Percentiles rank a stretch among this genome's conserved stretches.
Conservation (phyloP, 73 alveolate species). For the Diophrys sp. region DNA sequence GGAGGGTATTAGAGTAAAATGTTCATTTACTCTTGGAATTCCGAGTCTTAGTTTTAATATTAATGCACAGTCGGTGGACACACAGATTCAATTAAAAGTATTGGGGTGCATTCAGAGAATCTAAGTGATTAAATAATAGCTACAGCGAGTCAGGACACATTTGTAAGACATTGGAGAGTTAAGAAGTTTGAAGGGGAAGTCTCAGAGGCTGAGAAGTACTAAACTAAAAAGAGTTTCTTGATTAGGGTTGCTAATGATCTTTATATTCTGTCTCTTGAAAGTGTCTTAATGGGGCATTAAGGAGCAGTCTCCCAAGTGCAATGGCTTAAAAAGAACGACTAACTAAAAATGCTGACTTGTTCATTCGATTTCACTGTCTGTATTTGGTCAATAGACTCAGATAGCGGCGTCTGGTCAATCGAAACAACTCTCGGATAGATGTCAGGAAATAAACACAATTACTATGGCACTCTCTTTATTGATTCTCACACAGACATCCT, state of each 20-base stretch:
- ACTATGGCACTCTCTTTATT: slow-evolving; percentile 74
- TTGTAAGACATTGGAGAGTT: slow-evolving; percentile 36
- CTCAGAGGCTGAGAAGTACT: slow-evolving; percentile 18
- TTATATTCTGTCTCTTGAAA: no score
- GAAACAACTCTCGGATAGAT: slow-evolving; percentile 86
- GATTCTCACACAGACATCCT: slow-evolving; percentile 59
- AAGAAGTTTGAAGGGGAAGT: neutral
- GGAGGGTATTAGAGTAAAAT: slow-evolving; percentile 85
- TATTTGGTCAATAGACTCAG: slow-evolving; percentile 61
- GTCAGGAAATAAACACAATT: slow-evolving; percentile 89
- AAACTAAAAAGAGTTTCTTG: no score
- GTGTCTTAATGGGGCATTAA: no score
- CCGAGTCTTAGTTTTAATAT: slow-evolving; percentile 44
- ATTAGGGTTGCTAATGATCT: no score
- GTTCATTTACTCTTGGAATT: slow-evolving; percentile 57
- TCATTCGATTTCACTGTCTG: slow-evolving; percentile 88
- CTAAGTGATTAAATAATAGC: slow-evolving; percentile 52
- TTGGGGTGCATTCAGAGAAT: slow-evolving; percentile 61
- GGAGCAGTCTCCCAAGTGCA: no score
- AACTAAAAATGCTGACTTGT: slow-evolving; percentile 66
- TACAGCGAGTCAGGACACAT: slow-evolving; percentile 35
- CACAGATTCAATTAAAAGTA: slow-evolving; percentile 75
- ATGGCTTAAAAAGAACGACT: no score
- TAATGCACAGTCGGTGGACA: slow-evolving; percentile 76
- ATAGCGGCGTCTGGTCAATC: slow-evolving; percentile 75